Base-by-base conservation (phyloP, 2,329 filamentous ascomycete genomes). In the Pseudogymnoascus sp. region DNA sequence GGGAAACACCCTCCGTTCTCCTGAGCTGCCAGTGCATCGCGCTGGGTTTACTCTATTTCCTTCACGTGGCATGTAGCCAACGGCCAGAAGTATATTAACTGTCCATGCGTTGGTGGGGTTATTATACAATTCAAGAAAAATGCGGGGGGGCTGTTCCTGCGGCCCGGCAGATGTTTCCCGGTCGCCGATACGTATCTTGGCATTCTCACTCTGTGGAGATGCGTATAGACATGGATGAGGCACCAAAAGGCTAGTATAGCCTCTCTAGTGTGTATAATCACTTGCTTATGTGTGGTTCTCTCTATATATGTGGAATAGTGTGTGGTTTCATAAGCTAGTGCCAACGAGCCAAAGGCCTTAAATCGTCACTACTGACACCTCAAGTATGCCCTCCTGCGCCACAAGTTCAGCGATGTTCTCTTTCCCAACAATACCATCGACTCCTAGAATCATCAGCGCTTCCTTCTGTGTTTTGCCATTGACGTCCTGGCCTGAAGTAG, bases 381-480 rank as follows among this genome's bases (percentile, higher is more conserved):
- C 74, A 64, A 86, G 71, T 50, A 86, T 83, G 4, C 83, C 83
- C 67, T 83, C 79, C 0, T 79, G 76, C 61, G 72, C 75, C 26
- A 74, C 75, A 69, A 86, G 70, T 19, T 80, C 80, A 4, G 77
- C 75, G 50, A 84, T 68, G 4, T 85, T 78, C 35, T 84, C 80
- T 62, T 81, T 80, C 0, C 80, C 82, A 17, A 92, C 85, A 3
- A 81, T 79, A 2, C 84, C 83, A 70, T 89, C 86, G 9, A 93
- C 85, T 0, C 90, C 88, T 60, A 93, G 69, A 69, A 93, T 93
- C 90, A 93, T 93, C 68, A 93, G 75, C 9, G 90, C 90, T 75
- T 93, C 90, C 46, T 86, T 84, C 59, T 75, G 72, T 44, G 64
- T 68, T 21, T 70, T 72, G 26, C 68, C 68, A 35, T 67, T 69